Evolutionary conservation across 2,329 filamentous ascomycete species (phyloP), one percentile per base, ranked within the genome.

Genomic region (Colletotrichum plurivorum): DNA sequence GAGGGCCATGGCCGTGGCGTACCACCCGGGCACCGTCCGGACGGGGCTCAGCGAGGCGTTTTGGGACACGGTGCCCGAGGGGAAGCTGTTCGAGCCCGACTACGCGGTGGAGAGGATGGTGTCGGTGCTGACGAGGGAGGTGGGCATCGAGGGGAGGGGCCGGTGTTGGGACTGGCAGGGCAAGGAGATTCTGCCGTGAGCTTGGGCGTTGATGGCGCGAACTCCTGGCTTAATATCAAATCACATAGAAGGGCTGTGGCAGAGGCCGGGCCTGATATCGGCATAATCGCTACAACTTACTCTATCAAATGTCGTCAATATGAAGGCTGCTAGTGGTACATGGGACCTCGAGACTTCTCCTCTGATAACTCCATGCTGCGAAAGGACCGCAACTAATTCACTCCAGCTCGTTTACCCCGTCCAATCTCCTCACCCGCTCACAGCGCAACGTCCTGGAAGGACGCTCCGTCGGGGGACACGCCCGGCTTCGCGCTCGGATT

Each of bases 11-110:
- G 89, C 89, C 1, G 81, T 97, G 12, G 87, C 87, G 10, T 85
- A 96, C 75, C 94, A 96, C 79, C 94, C 94, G 1, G 93, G 94
- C 3, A 96, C 93, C 1, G 93, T 96, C 56, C 90, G 87, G 82
- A 96, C 93, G 58, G 90, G 87, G 10, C 81, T 97, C 70, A 94
- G 90, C 71, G 86, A 84, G 74, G 89, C 90, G 51, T 96, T 93
- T 76, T 95, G 93, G 93, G 83, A 76, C 0, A 88, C 84, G 48
- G 89, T 92, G 49, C 84, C 84, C 53, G 84, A 87, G 73, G 84
- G 76, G 1, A 90, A 91, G 78, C 80, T 96, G 73, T 90, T 95
- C 73, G 88, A 85, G 68, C 84, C 89, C 1, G 89, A 91, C 70
- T 90, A 87, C 75, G 89, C 92, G 20, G 93, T 88, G 0, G 87